Conservation (phyloP, 495 filamentous ascomycete genomes). For the Talaromyces stipitatus region DNA sequence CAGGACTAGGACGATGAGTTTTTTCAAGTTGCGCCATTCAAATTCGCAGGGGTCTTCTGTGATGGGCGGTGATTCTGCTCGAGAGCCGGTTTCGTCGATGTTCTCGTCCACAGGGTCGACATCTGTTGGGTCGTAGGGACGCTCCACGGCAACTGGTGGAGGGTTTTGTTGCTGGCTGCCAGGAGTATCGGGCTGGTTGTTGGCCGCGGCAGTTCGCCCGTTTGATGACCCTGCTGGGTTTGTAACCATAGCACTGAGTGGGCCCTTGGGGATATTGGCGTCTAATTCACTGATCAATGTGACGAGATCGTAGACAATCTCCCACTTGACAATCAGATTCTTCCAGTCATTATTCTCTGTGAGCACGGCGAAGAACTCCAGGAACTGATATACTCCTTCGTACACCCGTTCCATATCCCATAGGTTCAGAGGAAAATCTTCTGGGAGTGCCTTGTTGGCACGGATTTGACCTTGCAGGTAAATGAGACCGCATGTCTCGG, state of each 20-base stretch:
- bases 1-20: constrained; percentile 79
- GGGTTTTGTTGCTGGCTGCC: constrained; percentile 23
- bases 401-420: constrained; percentile 96
- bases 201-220: constrained; percentile 16
- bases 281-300: constrained; percentile 81
- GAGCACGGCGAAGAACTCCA: constrained; percentile 89
- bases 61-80: constrained; percentile 53
- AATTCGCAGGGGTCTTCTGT: constrained; percentile 80
- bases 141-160: constrained; percentile 45
- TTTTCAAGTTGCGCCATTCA: constrained; percentile 90
- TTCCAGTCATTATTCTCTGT: constrained; percentile 66
- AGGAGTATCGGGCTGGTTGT: constrained; percentile 19
- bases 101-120: constrained; percentile 34
- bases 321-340: constrained; percentile 76
- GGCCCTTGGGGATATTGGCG: constrained; percentile 69
- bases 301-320: constrained; percentile 76
- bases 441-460: constrained; percentile 50
- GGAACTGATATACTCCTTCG: constrained; percentile 83
- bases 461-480: constrained; percentile 88
- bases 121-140: constrained; percentile 48
- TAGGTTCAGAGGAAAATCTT: constrained; percentile 86
- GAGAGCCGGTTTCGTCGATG: constrained; percentile 31
- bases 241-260: constrained; percentile 39
- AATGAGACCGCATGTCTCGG: constrained; percentile 87
- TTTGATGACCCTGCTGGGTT: constrained; percentile 11